phyloP scores from a whole-genome alignment of 1,284 basidiomycete genomes.

The Pholiota adiposa region DNA sequence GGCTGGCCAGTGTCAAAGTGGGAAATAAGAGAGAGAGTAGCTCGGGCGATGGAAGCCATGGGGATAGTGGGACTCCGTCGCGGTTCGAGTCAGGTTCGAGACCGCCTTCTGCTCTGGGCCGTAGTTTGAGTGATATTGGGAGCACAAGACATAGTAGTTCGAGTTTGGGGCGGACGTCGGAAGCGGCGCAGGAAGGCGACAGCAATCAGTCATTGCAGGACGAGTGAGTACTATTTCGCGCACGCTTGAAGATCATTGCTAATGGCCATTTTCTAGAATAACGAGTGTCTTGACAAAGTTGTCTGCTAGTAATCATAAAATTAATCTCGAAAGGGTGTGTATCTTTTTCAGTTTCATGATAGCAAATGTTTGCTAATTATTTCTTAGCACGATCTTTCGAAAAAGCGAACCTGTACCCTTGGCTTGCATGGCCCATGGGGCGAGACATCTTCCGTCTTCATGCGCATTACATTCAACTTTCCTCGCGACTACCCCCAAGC shows the following conservation, averaged over 20 bases:
- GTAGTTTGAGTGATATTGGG: conserved; percentile 19
- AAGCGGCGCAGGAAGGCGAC: conserved; percentile 43
- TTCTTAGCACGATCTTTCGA: conserved; percentile 74
- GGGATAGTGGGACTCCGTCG: conserved; percentile 44
- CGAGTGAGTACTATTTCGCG: conserved; percentile 55
- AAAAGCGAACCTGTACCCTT: conserved; percentile 83
- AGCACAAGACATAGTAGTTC: conserved; percentile 41
- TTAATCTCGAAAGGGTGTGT: conserved; percentile 83
- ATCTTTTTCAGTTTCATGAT: background rate
- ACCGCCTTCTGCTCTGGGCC: conserved; percentile 19
- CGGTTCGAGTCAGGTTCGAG: conserved; percentile 33
- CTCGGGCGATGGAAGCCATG: conserved; percentile 54
- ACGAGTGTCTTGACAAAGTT: conserved; percentile 78
- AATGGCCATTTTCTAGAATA: conserved; percentile 53
- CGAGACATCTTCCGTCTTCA: conserved; percentile 76
- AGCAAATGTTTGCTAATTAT: conserved; percentile 16
- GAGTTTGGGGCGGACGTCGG: conserved; percentile 43
- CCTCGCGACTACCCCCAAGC: conserved; percentile 82
- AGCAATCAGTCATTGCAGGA: conserved; percentile 71
- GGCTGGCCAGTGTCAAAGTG: conserved; percentile 75
- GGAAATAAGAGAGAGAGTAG: conserved; percentile 41
- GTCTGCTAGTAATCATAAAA: conserved; percentile 56
- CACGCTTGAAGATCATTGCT: background rate
- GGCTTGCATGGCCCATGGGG: conserved; percentile 93
- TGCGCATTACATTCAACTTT: conserved; percentile 91